Evolutionary conservation across 2,329 filamentous ascomycete species (phyloP).

Genomic region (Colletotrichum navitas): DNA sequence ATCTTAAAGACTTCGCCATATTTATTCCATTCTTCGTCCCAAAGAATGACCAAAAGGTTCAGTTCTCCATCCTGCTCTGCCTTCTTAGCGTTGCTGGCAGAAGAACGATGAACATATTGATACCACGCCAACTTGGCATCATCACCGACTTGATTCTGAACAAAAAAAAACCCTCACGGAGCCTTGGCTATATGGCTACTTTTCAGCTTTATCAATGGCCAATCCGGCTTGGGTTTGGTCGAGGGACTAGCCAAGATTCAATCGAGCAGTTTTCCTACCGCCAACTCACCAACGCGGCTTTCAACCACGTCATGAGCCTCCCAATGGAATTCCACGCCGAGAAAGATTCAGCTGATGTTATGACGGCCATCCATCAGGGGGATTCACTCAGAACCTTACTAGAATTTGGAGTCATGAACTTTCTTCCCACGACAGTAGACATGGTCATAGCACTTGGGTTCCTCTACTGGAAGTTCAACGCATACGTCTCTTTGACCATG

Average conservation of each 20-base stretch:
- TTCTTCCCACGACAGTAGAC: constrained; percentile 73
- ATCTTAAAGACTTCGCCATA: constrained; percentile 49
- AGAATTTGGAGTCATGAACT: constrained; percentile 69
- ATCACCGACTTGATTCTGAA: constrained; percentile 49
- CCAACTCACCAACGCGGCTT: constrained; percentile 70
- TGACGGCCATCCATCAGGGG: constrained; percentile 74
- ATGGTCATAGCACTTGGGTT: constrained; percentile 71
- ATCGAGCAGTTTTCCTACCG: constrained; percentile 60
- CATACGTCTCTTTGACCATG: constrained; percentile 64
- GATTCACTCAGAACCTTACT: constrained; percentile 70
- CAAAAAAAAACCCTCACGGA: constrained; percentile 30
- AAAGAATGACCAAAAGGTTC: constrained; percentile 49
- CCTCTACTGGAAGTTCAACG: constrained; percentile 72
- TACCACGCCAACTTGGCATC: constrained; percentile 50
- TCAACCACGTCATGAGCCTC: constrained; percentile 76
- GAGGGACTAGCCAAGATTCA: constrained; percentile 49
- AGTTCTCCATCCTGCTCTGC: constrained; percentile 47
- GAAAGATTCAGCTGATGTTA: constrained; percentile 74
- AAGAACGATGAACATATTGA: constrained; percentile 49
- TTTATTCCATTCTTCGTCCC: constrained; percentile 51
- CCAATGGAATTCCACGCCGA: constrained; percentile 78
- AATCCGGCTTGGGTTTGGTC: constrained; percentile 42
- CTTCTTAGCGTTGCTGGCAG: constrained; percentile 44
- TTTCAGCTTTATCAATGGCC: background rate
- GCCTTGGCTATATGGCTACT: constrained; percentile 28